Percentiles rank a stretch among this genome's conserved stretches.
These are phyloP conservation scores for Chenopodium album DNA, from an alignment of 148 eudicot species.

Conservation along the genomic window DNA sequence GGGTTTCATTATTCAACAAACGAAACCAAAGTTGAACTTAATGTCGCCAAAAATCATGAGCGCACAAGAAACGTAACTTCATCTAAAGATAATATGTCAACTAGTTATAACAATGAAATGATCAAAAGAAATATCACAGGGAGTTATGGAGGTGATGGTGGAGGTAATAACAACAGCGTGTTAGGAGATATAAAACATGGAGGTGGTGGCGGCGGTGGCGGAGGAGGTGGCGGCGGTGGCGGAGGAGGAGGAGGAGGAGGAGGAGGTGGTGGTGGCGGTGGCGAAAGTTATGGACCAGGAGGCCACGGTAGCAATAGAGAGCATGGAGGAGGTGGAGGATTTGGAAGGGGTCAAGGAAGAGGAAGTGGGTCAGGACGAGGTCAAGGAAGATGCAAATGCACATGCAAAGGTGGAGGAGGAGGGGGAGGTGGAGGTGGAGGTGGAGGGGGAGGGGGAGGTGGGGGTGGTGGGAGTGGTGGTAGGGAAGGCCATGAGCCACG, in stretches of 20 bases:
- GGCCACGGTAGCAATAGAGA: neutral
- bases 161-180: neutral
- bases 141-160: neutral
- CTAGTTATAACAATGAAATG: neutral
- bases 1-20: conserved; percentile 4
- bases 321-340: neutral
- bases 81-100: neutral
- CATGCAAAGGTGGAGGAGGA: neutral
- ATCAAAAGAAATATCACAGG: neutral
- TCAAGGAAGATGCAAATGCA: no score
- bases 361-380: no score
- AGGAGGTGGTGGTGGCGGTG: no score
- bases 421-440: no score
- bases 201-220: no score
- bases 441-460: neutral
- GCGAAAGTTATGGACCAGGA: neutral
- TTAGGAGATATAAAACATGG: no score
- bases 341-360: no score
- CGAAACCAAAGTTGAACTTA: neutral
- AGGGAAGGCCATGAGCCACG: no score
- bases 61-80: neutral
- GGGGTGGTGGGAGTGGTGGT: no score
- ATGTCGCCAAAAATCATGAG: neutral
- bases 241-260: no score
- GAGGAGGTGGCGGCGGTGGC: no score